Base-by-base conservation (phyloP, 2,329 filamentous ascomycete genomes). In the Colletotrichum lupini region DNA sequence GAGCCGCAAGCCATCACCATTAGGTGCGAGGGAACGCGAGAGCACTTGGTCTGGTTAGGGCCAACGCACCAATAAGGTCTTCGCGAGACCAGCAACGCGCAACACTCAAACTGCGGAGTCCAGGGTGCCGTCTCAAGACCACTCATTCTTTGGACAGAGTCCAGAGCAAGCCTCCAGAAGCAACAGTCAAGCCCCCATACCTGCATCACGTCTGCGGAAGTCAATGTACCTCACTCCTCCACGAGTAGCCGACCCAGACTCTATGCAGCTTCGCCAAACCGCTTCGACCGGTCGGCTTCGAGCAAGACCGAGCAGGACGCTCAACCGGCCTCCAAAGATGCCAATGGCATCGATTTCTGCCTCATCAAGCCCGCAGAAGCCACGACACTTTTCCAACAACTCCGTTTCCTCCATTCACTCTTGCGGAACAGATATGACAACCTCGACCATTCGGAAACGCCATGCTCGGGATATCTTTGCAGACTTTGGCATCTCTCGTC, bases 391-490 rank as follows among this genome's bases (percentile, higher is more conserved):
- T 22, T 75, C 72, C 5, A 65, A 12, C 8, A 53, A 55, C 24
- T 75, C 76, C 35, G 74, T 62, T 11, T n/a, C 26, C 37, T 77
- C 77, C 19, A 53, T 32, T 1, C 32, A 60, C 3, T 74, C 74
- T 49, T 72, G 73, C 63, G 77, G 73, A 67, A 78, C 68, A 5
- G 81, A 77, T 61, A 77, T 71, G 2, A 81, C 79, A 1, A 83
- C 81, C 7, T 81, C 82, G 3, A 80, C 77, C 11, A 78, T 80
- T 60, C 82, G 82, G 60, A 81, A 81, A 6, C 80, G 82, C 60
- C 86, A 85, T 69, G 87, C 85, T 8, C 80, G 85, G 62, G 82
- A 87, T 8, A 80, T 89, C 11, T 88, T 88, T 73, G 81, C 84
- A 49, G 81, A 85, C 55, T 84, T 87, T 76, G 82, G 84, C 2